A percentile compares a stretch with the other conserved stretches of the same genome.
phyloP scores from a whole-genome alignment of 306 rosid species.

The Vigna hirtella region DNA sequence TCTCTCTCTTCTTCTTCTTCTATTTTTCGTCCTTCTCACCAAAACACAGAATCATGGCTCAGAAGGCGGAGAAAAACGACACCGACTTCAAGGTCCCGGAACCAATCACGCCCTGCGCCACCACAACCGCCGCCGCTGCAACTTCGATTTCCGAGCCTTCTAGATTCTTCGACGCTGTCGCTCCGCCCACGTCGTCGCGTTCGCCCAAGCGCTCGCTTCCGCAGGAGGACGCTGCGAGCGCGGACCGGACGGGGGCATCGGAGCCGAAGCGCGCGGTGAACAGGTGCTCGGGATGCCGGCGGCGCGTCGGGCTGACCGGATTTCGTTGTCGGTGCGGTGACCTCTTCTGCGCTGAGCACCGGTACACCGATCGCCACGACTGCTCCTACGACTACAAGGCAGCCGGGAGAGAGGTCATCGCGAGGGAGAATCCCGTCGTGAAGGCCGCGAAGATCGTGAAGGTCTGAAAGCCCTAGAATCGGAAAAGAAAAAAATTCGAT shows the following conservation, averaged over 20 bases:
- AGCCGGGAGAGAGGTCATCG: conserved; percentile 89
- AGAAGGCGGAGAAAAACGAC: conserved; percentile 79
- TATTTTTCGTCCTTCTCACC: background rate
- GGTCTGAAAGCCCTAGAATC: conserved; percentile 55
- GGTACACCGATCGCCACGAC: conserved; percentile 96
- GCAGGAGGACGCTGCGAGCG: background rate
- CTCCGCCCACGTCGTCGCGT: conserved; percentile 52
- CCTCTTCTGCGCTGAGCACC: conserved; percentile 83
- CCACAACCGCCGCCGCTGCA: conserved; percentile 49
- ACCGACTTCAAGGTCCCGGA: conserved; percentile 89
- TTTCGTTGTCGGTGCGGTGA: conserved; percentile 97
- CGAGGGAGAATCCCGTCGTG: conserved; percentile 92
- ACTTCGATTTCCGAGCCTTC: conserved; percentile 47
- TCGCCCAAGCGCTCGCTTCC: conserved; percentile 54
- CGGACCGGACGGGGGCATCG: conserved; percentile 22
- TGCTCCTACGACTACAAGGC: conserved; percentile 91
- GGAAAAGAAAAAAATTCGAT: background rate
- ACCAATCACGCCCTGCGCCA: conserved; percentile 62
- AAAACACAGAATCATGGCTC: conserved; percentile 58
- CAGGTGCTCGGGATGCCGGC: conserved; percentile 87
- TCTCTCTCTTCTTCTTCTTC: background rate
- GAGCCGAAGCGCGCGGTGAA: conserved; percentile 67
- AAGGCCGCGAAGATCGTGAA: conserved; percentile 86
- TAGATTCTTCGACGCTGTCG: conserved; percentile 49
- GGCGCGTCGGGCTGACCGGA: conserved; percentile 87